Conservation (phyloP, 805 yeast species). For the Ascoidea rubescens region DNA sequence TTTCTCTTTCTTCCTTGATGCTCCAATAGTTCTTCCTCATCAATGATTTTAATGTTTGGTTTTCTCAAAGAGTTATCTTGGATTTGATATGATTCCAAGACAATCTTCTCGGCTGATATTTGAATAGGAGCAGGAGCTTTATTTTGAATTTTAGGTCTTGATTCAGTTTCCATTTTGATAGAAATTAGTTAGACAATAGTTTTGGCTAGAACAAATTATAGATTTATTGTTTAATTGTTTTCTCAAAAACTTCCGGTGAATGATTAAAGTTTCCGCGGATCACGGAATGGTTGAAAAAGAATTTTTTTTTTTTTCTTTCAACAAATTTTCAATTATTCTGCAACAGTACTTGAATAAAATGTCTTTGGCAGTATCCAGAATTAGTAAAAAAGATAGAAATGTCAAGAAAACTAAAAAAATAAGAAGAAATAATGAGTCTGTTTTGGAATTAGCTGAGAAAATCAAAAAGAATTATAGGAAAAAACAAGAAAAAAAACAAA, state of each 20-base stretch:
- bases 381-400: too few relatives aligned
- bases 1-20: conserved; percentile 62
- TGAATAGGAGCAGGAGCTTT: conserved; percentile 36
- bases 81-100: conserved; percentile 45
- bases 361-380: too few relatives aligned
- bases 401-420: conserved; percentile 16
- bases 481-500: conserved; percentile 14
- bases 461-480: conserved; percentile 28
- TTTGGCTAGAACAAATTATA: too few relatives aligned
- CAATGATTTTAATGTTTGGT: conserved; percentile 41
- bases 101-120: conserved; percentile 49
- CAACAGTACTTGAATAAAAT: too few relatives aligned
- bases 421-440: conserved; percentile 18
- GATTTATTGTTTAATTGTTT: too few relatives aligned
- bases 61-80: conserved; percentile 24
- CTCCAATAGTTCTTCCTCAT: conserved; percentile 69
- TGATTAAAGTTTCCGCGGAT: too few relatives aligned
- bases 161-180: conserved; percentile 7
- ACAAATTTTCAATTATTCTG: too few relatives aligned
- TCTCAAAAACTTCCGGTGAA: too few relatives aligned
- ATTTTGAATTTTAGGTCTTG: conserved; percentile 12
- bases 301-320: too few relatives aligned
- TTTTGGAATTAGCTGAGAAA: conserved; percentile 41
- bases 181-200: too few relatives aligned
- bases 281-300: too few relatives aligned